Evolutionary conservation across 257 asterid genomes (phyloP).

Genomic region (Apocynum venetum): DNA sequence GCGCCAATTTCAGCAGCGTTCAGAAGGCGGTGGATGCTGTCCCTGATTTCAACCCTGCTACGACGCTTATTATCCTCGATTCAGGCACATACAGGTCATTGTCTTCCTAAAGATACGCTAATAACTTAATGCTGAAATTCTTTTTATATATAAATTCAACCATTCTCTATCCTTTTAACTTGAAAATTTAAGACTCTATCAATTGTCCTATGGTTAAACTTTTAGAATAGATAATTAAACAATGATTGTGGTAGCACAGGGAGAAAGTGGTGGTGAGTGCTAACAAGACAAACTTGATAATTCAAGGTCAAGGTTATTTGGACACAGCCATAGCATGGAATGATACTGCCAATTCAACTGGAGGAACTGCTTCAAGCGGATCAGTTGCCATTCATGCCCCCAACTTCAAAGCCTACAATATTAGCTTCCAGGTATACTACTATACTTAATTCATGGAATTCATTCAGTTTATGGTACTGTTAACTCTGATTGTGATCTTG

Average conservation of each 20-base stretch:
- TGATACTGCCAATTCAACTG: constrained; percentile 78
- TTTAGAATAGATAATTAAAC: no score
- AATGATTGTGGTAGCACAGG: constrained; percentile 25
- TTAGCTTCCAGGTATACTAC: constrained; percentile 63
- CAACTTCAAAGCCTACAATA: constrained; percentile 66
- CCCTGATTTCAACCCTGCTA: constrained; percentile 46
- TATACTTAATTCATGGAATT: not conserved
- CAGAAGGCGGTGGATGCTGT: constrained; percentile 71
- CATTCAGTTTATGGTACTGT: not conserved
- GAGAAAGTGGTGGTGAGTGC: constrained; percentile 58
- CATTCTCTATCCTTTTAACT: no score
- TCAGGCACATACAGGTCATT: constrained; percentile 63
- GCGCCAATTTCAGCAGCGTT: constrained; percentile 66
- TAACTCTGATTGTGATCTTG: no score
- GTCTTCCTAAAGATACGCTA: no score
- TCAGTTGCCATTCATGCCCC: constrained; percentile 50
- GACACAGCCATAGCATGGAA: constrained; percentile 71
- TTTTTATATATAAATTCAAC: not conserved
- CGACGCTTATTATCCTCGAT: constrained; percentile 52
- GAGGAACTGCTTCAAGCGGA: constrained; percentile 56
- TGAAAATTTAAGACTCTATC: no score
- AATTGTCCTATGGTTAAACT: no score
- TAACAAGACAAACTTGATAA: constrained; percentile 61
- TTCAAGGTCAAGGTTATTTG: constrained; percentile 69
- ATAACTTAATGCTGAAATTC: no score